These are phyloP conservation scores for Mucor saturninus DNA, from an alignment of 371 early-diverging fungal genomes.

Conservation along the genomic window DNA sequence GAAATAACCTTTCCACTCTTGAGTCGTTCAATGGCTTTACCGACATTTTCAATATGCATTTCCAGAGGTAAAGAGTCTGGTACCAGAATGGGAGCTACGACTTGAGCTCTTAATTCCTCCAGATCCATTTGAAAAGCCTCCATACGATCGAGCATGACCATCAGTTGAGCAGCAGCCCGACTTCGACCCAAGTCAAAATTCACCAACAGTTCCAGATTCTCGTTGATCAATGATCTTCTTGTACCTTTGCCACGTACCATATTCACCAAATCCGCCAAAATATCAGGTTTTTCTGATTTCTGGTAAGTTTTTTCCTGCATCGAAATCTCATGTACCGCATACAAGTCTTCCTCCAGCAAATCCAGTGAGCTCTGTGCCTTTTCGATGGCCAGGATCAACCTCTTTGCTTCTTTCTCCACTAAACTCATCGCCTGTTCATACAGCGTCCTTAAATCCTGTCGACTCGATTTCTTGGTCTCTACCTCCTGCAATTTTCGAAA, in stretches of 20 bases:
- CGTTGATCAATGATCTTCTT: slow-evolving; percentile 36
- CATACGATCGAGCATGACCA: slow-evolving; percentile 46
- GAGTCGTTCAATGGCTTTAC: slow-evolving; percentile 49
- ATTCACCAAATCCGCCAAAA: slow-evolving; percentile 43
- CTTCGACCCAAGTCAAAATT: slow-evolving; percentile 42
- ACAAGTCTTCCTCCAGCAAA: slow-evolving; percentile 43
- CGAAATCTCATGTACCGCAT: slow-evolving; percentile 48
- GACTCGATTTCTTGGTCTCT: slow-evolving; percentile 31
- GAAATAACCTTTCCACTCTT: slow-evolving; percentile 43
- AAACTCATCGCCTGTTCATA: slow-evolving; percentile 52
- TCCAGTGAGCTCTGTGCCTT: slow-evolving; percentile 37
- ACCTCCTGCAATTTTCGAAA: slow-evolving; percentile 43
- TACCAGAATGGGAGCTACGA: slow-evolving; percentile 42
- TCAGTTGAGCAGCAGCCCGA: slow-evolving; percentile 39
- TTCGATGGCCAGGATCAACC: slow-evolving; percentile 46
- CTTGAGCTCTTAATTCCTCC: slow-evolving; percentile 52
- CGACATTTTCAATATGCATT: slow-evolving; percentile 48
- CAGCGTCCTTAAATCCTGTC: slow-evolving; percentile 39
- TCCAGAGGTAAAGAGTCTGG: slow-evolving; percentile 48
- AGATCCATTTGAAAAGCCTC: slow-evolving; percentile 56
- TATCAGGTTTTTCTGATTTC: slow-evolving; percentile 30
- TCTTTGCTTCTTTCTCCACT: slow-evolving; percentile 44
- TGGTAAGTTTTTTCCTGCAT: slow-evolving; percentile 48
- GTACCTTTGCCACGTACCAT: slow-evolving; percentile 38
- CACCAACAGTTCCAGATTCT: slow-evolving; percentile 44